Evolutionary conservation across 2,329 filamentous ascomycete species (phyloP).

Genomic region (Stachybotrys echinatus): DNA sequence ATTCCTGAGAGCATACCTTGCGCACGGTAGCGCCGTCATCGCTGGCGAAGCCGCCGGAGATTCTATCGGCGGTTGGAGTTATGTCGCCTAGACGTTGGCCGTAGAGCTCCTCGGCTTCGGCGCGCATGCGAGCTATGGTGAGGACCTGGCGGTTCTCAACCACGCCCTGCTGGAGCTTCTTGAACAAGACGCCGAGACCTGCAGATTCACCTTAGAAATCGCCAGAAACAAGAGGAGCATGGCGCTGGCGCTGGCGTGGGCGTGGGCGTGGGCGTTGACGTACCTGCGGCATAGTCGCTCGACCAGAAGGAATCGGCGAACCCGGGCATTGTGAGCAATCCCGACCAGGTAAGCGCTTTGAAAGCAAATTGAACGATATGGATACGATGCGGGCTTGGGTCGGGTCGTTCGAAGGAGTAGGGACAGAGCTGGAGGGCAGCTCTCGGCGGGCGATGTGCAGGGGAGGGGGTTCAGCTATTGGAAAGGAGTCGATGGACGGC

Average conservation of each 20-base stretch:
- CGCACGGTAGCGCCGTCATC: slow-evolving; percentile 95
- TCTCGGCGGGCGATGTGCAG: no score
- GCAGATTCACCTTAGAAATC: not conserved
- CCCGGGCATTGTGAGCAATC: slow-evolving; percentile 61
- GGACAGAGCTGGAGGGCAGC: no score
- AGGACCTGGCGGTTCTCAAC: slow-evolving; percentile 93
- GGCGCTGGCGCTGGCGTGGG: not conserved
- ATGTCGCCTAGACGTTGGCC: slow-evolving; percentile 78
- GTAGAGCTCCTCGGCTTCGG: slow-evolving; percentile 91
- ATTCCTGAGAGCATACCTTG: slow-evolving; percentile 56
- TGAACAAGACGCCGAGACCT: slow-evolving; percentile 89
- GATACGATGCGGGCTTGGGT: not conserved
- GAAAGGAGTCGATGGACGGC: no score
- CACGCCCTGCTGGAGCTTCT: slow-evolving; percentile 93
- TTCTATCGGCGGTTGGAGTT: slow-evolving; percentile 72
- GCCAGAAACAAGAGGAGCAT: not conserved
- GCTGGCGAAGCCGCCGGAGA: slow-evolving; percentile 75
- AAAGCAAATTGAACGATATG: not conserved
- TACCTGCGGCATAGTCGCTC: slow-evolving; percentile 90
- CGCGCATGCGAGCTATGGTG: slow-evolving; percentile 86
- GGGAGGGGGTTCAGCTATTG: no score
- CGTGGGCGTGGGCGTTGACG: slow-evolving; percentile 17
- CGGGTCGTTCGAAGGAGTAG: not conserved
- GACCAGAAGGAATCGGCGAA: slow-evolving; percentile 99
- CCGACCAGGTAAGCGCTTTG: slow-evolving; percentile 1